Conservation (phyloP, 257 asterid species). For the Cruciata laevipes region DNA sequence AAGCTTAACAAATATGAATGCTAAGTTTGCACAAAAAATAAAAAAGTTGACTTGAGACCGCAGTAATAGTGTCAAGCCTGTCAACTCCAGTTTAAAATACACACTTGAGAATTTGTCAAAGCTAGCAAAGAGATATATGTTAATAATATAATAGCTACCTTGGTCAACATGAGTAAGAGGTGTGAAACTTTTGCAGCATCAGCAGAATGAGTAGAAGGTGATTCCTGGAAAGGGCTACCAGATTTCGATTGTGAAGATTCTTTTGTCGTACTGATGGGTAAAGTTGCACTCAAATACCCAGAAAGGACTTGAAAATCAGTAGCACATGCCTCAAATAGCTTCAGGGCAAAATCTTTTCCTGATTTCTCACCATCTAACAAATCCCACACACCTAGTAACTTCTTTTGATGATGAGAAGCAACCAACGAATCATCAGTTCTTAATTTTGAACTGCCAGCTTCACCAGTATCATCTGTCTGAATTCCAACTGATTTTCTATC, state of each 20-base stretch:
- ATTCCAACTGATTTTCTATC: conserved; percentile 47
- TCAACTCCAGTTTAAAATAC: background rate
- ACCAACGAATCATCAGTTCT: conserved; percentile 17
- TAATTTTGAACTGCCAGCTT: conserved; percentile 24
- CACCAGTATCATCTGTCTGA: conserved; percentile 43
- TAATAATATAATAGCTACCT: conserved; percentile 39
- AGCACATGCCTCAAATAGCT: conserved; percentile 51
- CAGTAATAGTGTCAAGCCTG: background rate
- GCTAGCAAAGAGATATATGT: background rate
- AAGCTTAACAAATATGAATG: background rate
- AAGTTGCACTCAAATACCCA: conserved; percentile 42
- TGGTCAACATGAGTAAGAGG: conserved; percentile 52
- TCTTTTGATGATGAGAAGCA: conserved; percentile 29
- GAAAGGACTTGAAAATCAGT: conserved; percentile 57
- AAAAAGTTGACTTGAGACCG: background rate
- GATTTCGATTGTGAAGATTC: conserved; percentile 19
- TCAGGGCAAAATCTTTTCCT: conserved; percentile 49
- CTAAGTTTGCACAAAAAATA: background rate
- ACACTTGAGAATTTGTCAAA: background rate
- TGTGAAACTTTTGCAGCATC: conserved; percentile 57
- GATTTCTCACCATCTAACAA: conserved; percentile 36
- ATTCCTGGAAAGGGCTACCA: conserved; percentile 23
- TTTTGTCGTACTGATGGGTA: conserved; percentile 16
- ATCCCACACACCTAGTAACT: conserved; percentile 64
- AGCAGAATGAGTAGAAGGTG: conserved; percentile 26